phyloP scores from a whole-genome alignment of 2,329 filamentous ascomycete genomes.

The Verticillium klebahnii region DNA sequence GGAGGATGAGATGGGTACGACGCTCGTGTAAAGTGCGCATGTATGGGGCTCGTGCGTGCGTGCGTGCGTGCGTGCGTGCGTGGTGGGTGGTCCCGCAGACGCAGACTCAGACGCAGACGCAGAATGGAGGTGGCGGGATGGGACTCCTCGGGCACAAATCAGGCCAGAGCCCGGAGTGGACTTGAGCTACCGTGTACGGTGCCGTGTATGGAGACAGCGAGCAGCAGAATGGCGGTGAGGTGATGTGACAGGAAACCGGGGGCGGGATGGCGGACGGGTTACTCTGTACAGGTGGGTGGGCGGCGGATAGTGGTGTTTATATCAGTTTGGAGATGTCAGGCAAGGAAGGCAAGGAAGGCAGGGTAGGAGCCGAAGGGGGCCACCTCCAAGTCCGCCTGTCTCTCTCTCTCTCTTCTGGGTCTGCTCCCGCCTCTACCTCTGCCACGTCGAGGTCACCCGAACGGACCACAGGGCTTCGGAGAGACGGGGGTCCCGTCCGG shows the following conservation, averaged over 20 bases:
- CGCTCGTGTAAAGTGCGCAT: neutral
- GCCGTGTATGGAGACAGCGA: neutral
- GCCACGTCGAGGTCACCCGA: neutral
- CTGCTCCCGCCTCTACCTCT: neutral
- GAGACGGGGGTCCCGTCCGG: neutral
- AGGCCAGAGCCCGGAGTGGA: neutral
- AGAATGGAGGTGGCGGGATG: neutral
- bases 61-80: neutral
- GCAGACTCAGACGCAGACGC: too few relatives aligned
- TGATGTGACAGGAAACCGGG: neutral
- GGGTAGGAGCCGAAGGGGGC: neutral
- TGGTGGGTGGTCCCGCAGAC: neutral
- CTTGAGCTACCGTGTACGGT: neutral
- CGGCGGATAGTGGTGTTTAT: neutral
- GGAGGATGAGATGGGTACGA: neutral
- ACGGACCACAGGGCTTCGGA: neutral
- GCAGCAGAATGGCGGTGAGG: neutral
- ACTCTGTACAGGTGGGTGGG: neutral
- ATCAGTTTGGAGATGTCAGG: neutral
- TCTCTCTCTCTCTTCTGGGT: too few relatives aligned
- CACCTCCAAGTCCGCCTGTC: neutral
- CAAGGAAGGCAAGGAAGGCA: neutral
- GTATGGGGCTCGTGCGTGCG: neutral
- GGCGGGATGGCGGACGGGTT: neutral
- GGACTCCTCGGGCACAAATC: neutral